Evolutionary conservation across 202 grass and related monocot species (phyloP), one percentile per base, ranked within the genome.

Genomic region (Dendrocalamus latiflorus): DNA sequence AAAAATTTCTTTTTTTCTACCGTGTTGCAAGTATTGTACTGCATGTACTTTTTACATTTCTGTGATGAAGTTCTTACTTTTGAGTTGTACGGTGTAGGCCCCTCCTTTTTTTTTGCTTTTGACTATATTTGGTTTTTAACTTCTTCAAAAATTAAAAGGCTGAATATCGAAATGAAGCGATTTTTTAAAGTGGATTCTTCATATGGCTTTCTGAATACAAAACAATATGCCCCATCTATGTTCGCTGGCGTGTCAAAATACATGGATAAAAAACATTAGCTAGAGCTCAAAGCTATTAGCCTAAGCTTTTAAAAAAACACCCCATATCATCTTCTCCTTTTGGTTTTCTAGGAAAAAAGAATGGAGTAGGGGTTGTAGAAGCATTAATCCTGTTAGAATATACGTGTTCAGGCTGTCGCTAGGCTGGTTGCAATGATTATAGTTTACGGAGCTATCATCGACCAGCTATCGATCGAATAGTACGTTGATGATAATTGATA

Each of bases 361-460:
- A 58, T 48, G 62, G 53, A 22, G 28, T 20, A 21, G 74, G 66
- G 50, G 68, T 68, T 20, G 4, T 42, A 28, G 8, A 9, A 9
- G 17, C 2, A 24, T 42, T 0, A n/a, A 65, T 12, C 41, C 9
- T 43, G 28, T 60, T 84, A 82, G 14, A 82, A 49, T 66, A 82
- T 73, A 62, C 16, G 8, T 68, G 48, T 53, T 60, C 6, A 43
- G 43, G 78, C 78, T 86, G 83, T 86, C 20, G 73, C 88, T 86
- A 86, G 88, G 83, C 88, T 90, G 88, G 59, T 78, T 1, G 66
- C 78, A 86, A 90, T 86, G 83, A 86, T 47, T 47, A 47, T 18
- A 49, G 78, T 83, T 47, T 47, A 47, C 14, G 58, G 28, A 58
- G 0, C 30, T 30, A 30, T 30, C 30, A 30, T 30, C 30, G 30